Evolutionary conservation across 2,329 filamentous ascomycete species (phyloP), one percentile per base, ranked within the genome.

Genomic region (Acephala macrosclerotiorum): DNA sequence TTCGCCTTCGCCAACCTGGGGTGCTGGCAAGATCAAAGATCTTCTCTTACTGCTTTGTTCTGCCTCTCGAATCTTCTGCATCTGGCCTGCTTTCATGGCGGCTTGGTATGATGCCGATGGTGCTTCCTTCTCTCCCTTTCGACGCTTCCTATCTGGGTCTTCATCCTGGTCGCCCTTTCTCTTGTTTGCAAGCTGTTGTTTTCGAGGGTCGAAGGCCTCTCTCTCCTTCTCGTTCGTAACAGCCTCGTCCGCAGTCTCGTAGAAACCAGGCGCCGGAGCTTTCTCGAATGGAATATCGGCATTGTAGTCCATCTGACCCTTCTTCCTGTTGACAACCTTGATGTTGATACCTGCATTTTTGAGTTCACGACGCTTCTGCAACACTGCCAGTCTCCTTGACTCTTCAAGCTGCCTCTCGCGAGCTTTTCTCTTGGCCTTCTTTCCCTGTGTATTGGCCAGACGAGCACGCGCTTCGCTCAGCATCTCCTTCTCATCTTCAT

Each of bases 401-500:
- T 98, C 95, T 77, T 99, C 96, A 72, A 99, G 86, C 77, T 98
- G 95, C 69, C 96, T 87, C 80, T 99, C 96, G 75, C 96, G 88
- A 38, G 96, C 96, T 84, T 99, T 99, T 72, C 96, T 85, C 84
- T 99, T 99, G 7, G 96, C 96, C 82, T 99, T 99, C 82, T 99
- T 99, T 77, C 96, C 96, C 80, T 98, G 96, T 12, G 96, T 98
- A 75, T 99, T 99, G 69, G 96, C 96, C 70, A 99, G 83, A 81
- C 96, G 93, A 63, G 96, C 96, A 77, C 96, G 92, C 72, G 96
- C 96, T 81, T 99, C 96, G 77, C 94, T 97, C 75, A 99, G 81
- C 96, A 99, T 99, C 80, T 99, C 96, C 83, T 99, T 98, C 80
- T 99, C 96, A 77, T 99, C 96, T 78, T 99, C 96, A 77, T 99